Evolutionary conservation across 148 eudicot genomes (phyloP), one percentile per base, ranked within the genome.

Genomic region (Rhododendron ovatum): DNA sequence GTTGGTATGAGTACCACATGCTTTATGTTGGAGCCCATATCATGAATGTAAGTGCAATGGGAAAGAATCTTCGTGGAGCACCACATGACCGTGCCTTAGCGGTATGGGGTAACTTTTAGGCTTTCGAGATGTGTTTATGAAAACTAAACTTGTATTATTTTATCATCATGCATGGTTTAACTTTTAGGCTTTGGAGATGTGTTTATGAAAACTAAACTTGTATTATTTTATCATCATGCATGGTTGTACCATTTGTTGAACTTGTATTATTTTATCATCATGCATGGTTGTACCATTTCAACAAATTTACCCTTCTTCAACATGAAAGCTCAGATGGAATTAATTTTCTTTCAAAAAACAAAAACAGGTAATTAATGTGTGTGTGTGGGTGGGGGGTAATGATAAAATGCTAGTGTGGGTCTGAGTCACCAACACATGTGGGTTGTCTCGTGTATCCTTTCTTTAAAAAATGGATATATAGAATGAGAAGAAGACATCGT

Each of bases 401-500:
- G 9, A 1, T 20, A 63, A 63, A 65, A 65, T n/a, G 71, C 28
- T n/a, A 3, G 74, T 26, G 28, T 59, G 84, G 84, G 53, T 67
- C 35, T 82, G 84, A 63, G 75, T 82, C 84, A 63, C 51, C 75
- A 39, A 84, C 80, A 84, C 63, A 57, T n/a, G 63, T 35, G 47
- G 48, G 41, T 63, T 63, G 85, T 83, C 77, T 80, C 61, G 63
- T 57, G 51, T 85, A 20, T 59, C 24, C 41, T 35, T 84, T 74
- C 17, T 53, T 74, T 84, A 41, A 61, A 55, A 55, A 73, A 9
- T 6, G 79, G 85, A 28, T 26, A 6, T 6, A 13, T 43, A 59
- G 59, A 37, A 30, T n/a, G 80, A 24, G 11, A 5, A 87, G 81
- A 80, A 85, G 43, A 88, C 89, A 88, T 89, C 91, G 84, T 89